Conservation (phyloP, 176 grass and related monocot species). For the barley (Hordeum vulgare) region DNA sequence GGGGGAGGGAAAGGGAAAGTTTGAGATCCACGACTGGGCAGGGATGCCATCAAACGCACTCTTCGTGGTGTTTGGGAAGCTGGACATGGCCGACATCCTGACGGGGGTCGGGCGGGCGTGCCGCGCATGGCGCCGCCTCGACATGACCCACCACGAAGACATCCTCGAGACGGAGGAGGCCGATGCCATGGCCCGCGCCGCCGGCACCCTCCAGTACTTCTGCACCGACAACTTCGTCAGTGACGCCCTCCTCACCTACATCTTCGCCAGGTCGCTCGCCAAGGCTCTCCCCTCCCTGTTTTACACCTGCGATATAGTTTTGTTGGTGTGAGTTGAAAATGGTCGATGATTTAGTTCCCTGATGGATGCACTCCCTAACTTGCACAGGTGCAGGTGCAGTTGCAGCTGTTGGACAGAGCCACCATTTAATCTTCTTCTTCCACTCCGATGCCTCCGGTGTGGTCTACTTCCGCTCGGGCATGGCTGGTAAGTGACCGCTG, state of each 20-base stretch:
- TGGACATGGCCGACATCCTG: constrained; percentile 27
- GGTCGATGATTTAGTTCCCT: no score
- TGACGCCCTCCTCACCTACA: constrained; percentile 31
- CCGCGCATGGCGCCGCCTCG: constrained; percentile 36
- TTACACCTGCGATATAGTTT: no score
- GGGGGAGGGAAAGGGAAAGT: background rate
- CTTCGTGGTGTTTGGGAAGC: constrained; percentile 32
- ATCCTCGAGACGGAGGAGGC: constrained; percentile 17
- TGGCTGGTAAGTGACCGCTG: no score
- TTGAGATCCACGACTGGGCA: constrained; percentile 34
- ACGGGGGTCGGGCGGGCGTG: constrained; percentile 35
- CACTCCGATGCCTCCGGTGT: no score
- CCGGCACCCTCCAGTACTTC: constrained; percentile 28
- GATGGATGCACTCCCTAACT: no score
- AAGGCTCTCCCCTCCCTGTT: background rate
- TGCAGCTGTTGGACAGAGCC: no score
- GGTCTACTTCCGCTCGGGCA: no score
- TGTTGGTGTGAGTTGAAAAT: no score
- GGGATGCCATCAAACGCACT: constrained; percentile 44
- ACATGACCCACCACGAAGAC: constrained; percentile 23
- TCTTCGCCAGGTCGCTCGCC: constrained; percentile 16
- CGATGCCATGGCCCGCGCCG: constrained; percentile 25
- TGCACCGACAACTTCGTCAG: constrained; percentile 31
- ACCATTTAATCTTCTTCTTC: no score
- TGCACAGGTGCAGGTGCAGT: no score